Conservation (phyloP, 192 early-diverging fungal species). For the Chytriomyces hyalinus region DNA sequence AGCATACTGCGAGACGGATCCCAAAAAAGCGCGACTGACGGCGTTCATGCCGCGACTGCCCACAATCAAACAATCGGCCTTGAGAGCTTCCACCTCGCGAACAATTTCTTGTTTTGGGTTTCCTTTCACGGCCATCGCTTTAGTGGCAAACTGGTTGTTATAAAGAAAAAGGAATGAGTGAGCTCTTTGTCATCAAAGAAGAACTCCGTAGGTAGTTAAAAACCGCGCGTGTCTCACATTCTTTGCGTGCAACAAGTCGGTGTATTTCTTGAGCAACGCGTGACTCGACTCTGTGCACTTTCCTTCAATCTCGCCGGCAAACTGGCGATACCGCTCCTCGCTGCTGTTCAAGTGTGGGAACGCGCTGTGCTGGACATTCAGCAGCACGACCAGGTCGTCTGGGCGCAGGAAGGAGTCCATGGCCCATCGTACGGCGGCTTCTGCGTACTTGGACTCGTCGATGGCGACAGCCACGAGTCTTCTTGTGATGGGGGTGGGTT, state of each 20-base stretch:
- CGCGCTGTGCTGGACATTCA: constrained; percentile 4
- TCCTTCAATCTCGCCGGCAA: not conserved
- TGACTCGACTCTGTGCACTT: not conserved
- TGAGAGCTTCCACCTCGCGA: constrained; percentile 55
- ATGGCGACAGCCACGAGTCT: constrained; percentile 35
- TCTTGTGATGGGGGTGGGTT: no score
- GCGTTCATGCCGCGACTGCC: constrained; percentile 62
- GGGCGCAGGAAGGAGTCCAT: constrained; percentile 30
- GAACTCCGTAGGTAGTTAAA: not conserved
- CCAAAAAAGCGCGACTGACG: constrained; percentile 53
- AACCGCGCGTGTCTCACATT: not conserved
- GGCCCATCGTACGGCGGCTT: constrained; percentile 37
- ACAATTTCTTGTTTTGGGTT: constrained; percentile 54
- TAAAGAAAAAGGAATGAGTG: not conserved
- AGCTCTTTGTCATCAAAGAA: not conserved
- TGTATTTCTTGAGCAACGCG: not conserved
- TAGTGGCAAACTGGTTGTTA: constrained; percentile 7
- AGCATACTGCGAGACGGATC: constrained; percentile 19
- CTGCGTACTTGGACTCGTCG: constrained; percentile 33
- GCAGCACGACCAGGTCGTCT: constrained; percentile 34
- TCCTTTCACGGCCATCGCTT: constrained; percentile 23
- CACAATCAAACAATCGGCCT: constrained; percentile 60
- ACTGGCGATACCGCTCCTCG: not conserved
- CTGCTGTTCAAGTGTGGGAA: not conserved
- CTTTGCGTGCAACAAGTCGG: not conserved